Conservation (phyloP, 805 yeast species). For the Limtongia smithiae region DNA sequence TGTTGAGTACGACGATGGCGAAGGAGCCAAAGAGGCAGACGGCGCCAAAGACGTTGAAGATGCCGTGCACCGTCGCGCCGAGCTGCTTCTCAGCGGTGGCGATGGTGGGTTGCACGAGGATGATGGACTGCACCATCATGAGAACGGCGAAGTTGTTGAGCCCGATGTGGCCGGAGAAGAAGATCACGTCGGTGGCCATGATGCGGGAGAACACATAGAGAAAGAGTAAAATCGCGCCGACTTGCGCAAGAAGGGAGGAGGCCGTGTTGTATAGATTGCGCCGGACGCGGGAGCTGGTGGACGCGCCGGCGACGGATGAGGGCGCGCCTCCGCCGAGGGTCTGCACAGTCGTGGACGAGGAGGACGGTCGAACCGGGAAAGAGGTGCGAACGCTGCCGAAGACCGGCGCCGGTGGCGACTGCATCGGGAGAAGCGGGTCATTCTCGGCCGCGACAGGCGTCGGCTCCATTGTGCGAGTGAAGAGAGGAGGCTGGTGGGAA, state of each 20-base stretch:
- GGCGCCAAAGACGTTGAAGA: slow-evolving; percentile 27
- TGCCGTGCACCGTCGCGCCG: slow-evolving; percentile 34
- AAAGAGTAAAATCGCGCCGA: slow-evolving; percentile 13
- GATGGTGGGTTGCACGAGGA: slow-evolving; percentile 31
- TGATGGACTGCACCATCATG: slow-evolving; percentile 31
- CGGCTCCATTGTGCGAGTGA: too few relatives aligned
- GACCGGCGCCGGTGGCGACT: too few relatives aligned
- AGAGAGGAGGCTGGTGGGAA: too few relatives aligned
- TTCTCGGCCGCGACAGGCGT: too few relatives aligned
- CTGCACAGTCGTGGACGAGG: too few relatives aligned
- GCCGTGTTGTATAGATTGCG: slow-evolving; percentile 16
- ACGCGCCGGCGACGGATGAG: too few relatives aligned
- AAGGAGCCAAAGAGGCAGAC: slow-evolving; percentile 26
- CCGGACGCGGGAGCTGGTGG: background rate
- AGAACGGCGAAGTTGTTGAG: slow-evolving; percentile 32
- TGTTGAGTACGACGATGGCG: slow-evolving; percentile 32
- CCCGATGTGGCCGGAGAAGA: slow-evolving; percentile 35
- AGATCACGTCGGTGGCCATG: slow-evolving; percentile 19
- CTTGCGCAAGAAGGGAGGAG: slow-evolving; percentile 23
- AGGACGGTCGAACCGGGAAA: too few relatives aligned
- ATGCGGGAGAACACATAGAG: slow-evolving; percentile 21
- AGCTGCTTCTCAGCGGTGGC: slow-evolving; percentile 29
- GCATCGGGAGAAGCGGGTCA: too few relatives aligned
- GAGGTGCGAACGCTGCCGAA: too few relatives aligned
- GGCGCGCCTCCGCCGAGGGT: too few relatives aligned